These are phyloP conservation scores for Sphenostylis stenocarpa DNA, from an alignment of 306 rosid species.

Conservation along the genomic window DNA sequence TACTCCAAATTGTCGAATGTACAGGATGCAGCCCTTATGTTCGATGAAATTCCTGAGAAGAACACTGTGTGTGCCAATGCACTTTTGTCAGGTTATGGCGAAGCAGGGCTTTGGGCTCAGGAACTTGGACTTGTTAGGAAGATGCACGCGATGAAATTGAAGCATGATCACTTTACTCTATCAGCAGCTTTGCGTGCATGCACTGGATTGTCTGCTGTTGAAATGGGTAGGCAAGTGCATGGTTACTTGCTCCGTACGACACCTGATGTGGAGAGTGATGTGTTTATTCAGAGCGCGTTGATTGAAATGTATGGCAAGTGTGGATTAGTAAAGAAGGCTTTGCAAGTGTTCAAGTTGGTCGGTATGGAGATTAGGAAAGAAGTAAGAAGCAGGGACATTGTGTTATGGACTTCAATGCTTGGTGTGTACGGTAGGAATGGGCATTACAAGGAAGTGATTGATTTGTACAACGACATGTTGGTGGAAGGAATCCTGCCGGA, in stretches of 20 bases:
- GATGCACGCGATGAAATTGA: constrained; percentile 59
- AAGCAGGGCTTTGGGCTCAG: constrained; percentile 60
- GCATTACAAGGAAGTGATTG: constrained; percentile 50
- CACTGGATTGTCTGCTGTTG: constrained; percentile 62
- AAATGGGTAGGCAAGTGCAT: constrained; percentile 70
- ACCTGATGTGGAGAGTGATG: constrained; percentile 49
- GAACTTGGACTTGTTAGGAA: constrained; percentile 54
- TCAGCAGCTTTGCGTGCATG: constrained; percentile 67
- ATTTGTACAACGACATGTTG: constrained; percentile 60
- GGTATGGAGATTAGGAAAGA: constrained; percentile 48
- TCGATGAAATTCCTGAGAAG: constrained; percentile 73
- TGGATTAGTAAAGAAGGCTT: constrained; percentile 63
- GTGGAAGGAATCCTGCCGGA: constrained; percentile 66
- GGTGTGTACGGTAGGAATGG: constrained; percentile 76
- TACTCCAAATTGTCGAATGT: constrained; percentile 50
- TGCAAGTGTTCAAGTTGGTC: constrained; percentile 52
- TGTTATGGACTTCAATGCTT: constrained; percentile 80
- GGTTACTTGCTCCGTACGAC: constrained; percentile 47
- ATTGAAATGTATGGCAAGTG: constrained; percentile 83
- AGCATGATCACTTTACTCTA: constrained; percentile 63
- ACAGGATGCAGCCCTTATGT: constrained; percentile 56
- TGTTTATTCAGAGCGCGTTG: constrained; percentile 62
- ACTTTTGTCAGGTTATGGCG: constrained; percentile 61
- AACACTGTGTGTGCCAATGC: constrained; percentile 76
- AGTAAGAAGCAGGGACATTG: constrained; percentile 52